Evolutionary conservation across 176 grass and related monocot species (phyloP).

Genomic region (Rhynchospora pubera): DNA sequence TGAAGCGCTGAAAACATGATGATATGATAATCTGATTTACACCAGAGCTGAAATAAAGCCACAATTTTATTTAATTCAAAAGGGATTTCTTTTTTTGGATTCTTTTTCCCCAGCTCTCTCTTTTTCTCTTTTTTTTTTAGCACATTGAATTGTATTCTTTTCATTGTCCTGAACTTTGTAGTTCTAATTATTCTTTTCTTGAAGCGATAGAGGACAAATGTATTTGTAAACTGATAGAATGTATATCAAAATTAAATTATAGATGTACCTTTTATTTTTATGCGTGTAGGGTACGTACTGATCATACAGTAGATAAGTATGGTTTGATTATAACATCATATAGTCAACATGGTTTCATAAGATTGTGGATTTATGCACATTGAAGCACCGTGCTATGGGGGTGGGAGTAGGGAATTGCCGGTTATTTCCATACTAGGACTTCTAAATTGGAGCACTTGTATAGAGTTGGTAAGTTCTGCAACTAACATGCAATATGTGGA

Average conservation of each 20-base stretch:
- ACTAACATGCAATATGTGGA: too few relatives aligned
- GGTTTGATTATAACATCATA: not conserved
- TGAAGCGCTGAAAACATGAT: constrained; percentile 38
- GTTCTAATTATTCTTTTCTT: not conserved
- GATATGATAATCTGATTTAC: not conserved
- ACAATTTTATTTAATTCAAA: not conserved
- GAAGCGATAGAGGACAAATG: not conserved
- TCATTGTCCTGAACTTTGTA: too few relatives aligned
- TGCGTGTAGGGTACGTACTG: not conserved
- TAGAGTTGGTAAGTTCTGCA: too few relatives aligned
- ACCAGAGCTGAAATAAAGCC: not conserved
- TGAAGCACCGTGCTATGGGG: too few relatives aligned
- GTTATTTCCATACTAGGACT: too few relatives aligned
- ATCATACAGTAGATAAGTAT: not conserved
- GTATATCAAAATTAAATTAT: not conserved
- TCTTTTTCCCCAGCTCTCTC: too few relatives aligned
- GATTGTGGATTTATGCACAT: too few relatives aligned
- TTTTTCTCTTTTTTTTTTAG: not conserved
- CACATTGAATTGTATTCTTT: constrained; percentile 3
- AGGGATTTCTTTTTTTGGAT: not conserved
- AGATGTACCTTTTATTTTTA: too few relatives aligned
- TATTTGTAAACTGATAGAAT: not conserved
- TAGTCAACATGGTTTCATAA: not conserved
- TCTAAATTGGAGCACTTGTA: too few relatives aligned
- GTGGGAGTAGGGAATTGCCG: too few relatives aligned